Conservation (phyloP, 2,329 filamentous ascomycete species). For the Lecanosticta acicola region DNA sequence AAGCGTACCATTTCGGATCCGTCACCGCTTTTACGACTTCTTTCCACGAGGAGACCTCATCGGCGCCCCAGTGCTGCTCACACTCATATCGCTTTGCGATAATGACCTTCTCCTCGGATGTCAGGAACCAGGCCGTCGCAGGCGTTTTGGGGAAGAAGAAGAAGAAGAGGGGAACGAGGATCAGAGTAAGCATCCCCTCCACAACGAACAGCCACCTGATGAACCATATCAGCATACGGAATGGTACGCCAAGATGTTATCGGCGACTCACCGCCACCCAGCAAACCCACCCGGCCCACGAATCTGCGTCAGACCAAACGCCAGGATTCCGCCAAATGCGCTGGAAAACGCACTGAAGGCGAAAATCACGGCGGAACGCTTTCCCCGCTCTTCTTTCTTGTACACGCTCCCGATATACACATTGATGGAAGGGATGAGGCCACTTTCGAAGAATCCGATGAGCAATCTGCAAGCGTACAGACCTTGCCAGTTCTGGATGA, state of each 20-base stretch:
- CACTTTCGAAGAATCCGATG: slow-evolving; percentile 21
- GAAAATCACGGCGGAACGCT: slow-evolving; percentile 9
- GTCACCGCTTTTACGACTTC: slow-evolving; percentile 1
- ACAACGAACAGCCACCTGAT: slow-evolving; percentile 7
- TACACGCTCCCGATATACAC: slow-evolving; percentile 9
- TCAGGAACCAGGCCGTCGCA: slow-evolving; percentile 3
- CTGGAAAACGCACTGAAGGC: slow-evolving; percentile 9
- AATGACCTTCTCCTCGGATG: background rate
- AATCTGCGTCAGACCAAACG: slow-evolving; percentile 7
- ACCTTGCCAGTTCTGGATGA: slow-evolving; percentile 38
- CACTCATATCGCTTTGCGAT: slow-evolving; percentile 3
- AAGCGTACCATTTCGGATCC: slow-evolving; percentile 8
- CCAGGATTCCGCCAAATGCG: slow-evolving; percentile 8
- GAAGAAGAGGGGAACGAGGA: slow-evolving; percentile 8
- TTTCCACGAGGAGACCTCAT: slow-evolving; percentile 4
- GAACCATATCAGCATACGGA: background rate
- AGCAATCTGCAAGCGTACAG: slow-evolving; percentile 36
- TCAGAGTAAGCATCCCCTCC: slow-evolving; percentile 3
- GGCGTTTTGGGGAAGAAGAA: slow-evolving; percentile 6
- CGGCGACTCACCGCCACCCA: slow-evolving; percentile 6
- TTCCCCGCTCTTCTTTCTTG: slow-evolving; percentile 7
- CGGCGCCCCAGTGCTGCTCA: slow-evolving; percentile 2
- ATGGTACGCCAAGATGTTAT: background rate
- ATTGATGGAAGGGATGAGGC: slow-evolving; percentile 14
- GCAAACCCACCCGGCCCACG: slow-evolving; percentile 4